These are phyloP conservation scores for Phaeosphaeriaceae sp. DNA, from an alignment of 2,329 filamentous ascomycete species.

Conservation along the genomic window DNA sequence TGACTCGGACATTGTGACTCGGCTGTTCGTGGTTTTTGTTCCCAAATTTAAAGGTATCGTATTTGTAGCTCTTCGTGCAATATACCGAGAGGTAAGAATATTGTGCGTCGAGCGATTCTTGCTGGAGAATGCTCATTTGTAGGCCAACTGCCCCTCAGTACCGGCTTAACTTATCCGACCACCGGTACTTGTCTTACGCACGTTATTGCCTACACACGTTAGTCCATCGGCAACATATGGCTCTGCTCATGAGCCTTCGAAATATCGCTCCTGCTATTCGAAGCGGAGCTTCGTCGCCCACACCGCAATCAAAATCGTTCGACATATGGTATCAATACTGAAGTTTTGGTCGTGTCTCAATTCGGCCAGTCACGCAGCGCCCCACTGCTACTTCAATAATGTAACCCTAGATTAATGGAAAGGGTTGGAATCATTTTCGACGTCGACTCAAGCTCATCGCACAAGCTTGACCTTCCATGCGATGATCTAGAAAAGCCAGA, in stretches of 20 bases:
- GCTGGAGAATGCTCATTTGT: background rate
- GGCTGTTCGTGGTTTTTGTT: background rate
- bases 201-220: background rate
- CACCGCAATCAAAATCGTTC: background rate
- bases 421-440: background rate
- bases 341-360: background rate
- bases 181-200: background rate
- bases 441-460: background rate
- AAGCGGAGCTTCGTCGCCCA: background rate
- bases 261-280: background rate
- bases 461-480: background rate
- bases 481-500: background rate
- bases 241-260: background rate
- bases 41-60: background rate
- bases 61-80: background rate
- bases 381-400: background rate
- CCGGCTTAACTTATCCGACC: background rate
- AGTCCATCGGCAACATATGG: background rate
- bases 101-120: background rate
- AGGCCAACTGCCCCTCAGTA: background rate
- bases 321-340: background rate
- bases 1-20: background rate
- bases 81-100: background rate
- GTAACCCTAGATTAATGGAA: background rate
- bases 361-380: background rate